phyloP scores from a whole-genome alignment of 208 protist genomes.

The Kentomonas sorsogonicus region DNA sequence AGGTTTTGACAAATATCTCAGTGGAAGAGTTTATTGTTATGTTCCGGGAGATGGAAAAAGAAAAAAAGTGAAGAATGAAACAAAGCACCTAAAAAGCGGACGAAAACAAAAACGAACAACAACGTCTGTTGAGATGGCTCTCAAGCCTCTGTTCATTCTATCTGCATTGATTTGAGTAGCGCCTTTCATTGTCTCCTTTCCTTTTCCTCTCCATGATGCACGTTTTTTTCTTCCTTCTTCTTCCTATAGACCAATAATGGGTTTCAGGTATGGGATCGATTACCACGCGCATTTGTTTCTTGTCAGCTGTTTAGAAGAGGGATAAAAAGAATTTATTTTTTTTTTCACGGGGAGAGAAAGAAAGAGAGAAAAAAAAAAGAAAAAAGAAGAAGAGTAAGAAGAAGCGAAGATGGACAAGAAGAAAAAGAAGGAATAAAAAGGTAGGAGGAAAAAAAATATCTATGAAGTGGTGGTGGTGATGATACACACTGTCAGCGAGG shows the following conservation, averaged over 20 bases:
- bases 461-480: background rate
- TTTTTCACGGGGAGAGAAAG: background rate
- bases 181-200: too few relatives aligned
- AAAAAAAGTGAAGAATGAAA: too few relatives aligned
- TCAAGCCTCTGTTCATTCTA: background rate
- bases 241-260: background rate
- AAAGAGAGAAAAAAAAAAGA: slow-evolving; percentile 9
- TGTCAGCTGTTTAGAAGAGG: too few relatives aligned
- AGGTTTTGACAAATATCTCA: too few relatives aligned
- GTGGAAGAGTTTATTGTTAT: too few relatives aligned
- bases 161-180: background rate
- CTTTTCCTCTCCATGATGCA: background rate
- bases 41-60: too few relatives aligned
- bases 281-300: too few relatives aligned
- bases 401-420: slow-evolving; percentile 12
- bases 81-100: too few relatives aligned
- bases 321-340: too few relatives aligned
- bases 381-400: slow-evolving; percentile 7
- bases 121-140: background rate
- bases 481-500: background rate
- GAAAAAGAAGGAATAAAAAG: too few relatives aligned
- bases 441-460: slow-evolving; percentile 6
- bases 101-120: background rate
- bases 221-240: background rate
- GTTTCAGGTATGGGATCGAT: too few relatives aligned